A percentile compares a stretch with the other conserved stretches of the same genome.
Conservation (phyloP, 805 yeast species). For the Saccharomycopsis sp. region DNA sequence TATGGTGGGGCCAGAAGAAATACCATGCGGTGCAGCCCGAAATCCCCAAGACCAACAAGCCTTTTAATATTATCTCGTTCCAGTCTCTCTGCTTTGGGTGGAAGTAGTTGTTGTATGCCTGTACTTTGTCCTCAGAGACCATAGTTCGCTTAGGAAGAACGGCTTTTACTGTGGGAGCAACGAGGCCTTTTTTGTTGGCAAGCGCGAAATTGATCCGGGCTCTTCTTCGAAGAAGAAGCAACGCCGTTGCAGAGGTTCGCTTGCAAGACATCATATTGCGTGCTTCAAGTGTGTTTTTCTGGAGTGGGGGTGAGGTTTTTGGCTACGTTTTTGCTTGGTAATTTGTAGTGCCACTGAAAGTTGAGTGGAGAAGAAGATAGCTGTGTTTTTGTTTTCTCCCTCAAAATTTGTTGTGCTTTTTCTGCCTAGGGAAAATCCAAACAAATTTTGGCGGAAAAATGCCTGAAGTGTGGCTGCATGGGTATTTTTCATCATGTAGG, state of each 20-base stretch:
- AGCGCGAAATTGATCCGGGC: background rate
- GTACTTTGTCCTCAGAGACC: background rate
- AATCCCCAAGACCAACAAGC: background rate
- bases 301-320: too few species aligned
- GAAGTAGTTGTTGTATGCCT: background rate
- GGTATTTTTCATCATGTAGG: background rate
- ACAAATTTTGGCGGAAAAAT: background rate
- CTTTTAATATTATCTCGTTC: background rate
- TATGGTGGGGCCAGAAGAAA: constrained; percentile 59
- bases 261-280: background rate
- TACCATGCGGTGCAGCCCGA: constrained; percentile 30
- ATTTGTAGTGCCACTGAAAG: too few species aligned
- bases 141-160: background rate
- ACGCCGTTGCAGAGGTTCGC: background rate
- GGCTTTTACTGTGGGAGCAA: background rate
- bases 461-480: background rate
- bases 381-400: background rate
- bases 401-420: too few species aligned
- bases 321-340: too few species aligned
- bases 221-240: background rate
- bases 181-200: background rate
- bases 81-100: background rate
- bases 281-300: too few species aligned
- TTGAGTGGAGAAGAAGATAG: too few species aligned
- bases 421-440: background rate